These are phyloP conservation scores for Dactylella cylindrospora DNA, from an alignment of 2,329 filamentous ascomycete species.

Conservation along the genomic window DNA sequence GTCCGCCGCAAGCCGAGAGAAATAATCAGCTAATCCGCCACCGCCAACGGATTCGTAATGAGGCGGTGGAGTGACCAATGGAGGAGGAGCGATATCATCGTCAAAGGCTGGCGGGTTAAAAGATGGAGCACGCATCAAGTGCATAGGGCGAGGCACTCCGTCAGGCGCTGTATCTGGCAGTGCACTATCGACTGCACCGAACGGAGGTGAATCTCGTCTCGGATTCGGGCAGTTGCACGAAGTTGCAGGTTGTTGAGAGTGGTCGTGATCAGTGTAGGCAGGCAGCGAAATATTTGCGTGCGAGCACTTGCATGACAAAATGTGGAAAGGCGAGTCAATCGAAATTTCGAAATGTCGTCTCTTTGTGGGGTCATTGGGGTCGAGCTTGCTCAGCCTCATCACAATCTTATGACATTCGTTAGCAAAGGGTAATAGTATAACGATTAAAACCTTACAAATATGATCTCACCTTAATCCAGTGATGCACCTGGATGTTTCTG, in stretches of 20 bases:
- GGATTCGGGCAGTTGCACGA: constrained; percentile 54
- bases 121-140: constrained; percentile 77
- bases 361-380: constrained; percentile 74
- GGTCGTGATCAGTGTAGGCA: constrained; percentile 66
- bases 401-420: constrained; percentile 66
- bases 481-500: constrained; percentile 88
- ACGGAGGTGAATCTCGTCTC: constrained; percentile 56
- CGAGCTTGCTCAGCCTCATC: constrained; percentile 83
- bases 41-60: constrained; percentile 73
- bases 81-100: constrained; percentile 73
- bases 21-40: constrained; percentile 79
- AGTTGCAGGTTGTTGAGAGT: constrained; percentile 53
- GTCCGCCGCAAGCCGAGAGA: constrained; percentile 66
- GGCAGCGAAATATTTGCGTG: constrained; percentile 84
- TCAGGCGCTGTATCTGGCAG: constrained; percentile 49
- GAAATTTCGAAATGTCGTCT: constrained; percentile 92
- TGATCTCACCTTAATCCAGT: constrained; percentile 83
- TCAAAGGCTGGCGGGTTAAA: constrained; percentile 88
- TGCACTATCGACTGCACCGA: constrained; percentile 54
- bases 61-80: constrained; percentile 76
- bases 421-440: constrained; percentile 21
- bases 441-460: neutral
- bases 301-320: constrained; percentile 89
- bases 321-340: constrained; percentile 91
- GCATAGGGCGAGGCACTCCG: constrained; percentile 69